Evolutionary conservation across 1,284 basidiomycete species (phyloP), one percentile per base, ranked within the genome.

Genomic region (Phylloboletellus chloephorus): DNA sequence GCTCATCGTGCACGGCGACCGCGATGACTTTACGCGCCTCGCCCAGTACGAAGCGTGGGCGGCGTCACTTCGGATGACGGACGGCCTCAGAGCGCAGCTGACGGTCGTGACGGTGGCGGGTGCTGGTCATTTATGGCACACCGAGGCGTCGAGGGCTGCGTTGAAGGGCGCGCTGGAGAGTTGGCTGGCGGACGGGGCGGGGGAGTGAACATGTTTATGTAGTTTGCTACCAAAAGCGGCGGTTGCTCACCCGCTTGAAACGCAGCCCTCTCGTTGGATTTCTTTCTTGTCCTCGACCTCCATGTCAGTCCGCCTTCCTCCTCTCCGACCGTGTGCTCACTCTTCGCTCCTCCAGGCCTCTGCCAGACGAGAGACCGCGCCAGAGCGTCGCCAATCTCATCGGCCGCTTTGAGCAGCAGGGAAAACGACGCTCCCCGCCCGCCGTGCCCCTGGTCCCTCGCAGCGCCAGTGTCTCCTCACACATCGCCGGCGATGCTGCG

Each of bases 301-400:
- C 39, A 65, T 61, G 62, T 64, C 39, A 53, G 57, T 61, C 13
- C 7, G 28, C 19, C 24, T 35, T 34, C 9, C 23, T 17, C 26
- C 13, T 39, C n/a, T n/a, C n/a, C n/a, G n/a, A n/a, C n/a, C n/a
- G n/a, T n/a, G n/a, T n/a, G n/a, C n/a, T n/a, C n/a, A n/a, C n/a
- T 20, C 16, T 15, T 33, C n/a, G 13, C 8, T 13, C 34, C 13
- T 31, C 6, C 57, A 86, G 86, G 85, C 79, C 82, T 41, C 66
- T 87, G 46, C 85, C 85, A 61, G 86, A 88, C 71, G 85, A 88
- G 67, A 76, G 81, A 56, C 85, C 85, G 37, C 79, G 86, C 48
- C 73, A 73, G 58, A 85, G 80, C 55, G 86, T 88, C 39, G 85
- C 85, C 47, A 88, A 87, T 58, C 79, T 88, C 64, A 88, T 88